phyloP scores from a whole-genome alignment of 345 rosid species.

The Populus deltoides region DNA sequence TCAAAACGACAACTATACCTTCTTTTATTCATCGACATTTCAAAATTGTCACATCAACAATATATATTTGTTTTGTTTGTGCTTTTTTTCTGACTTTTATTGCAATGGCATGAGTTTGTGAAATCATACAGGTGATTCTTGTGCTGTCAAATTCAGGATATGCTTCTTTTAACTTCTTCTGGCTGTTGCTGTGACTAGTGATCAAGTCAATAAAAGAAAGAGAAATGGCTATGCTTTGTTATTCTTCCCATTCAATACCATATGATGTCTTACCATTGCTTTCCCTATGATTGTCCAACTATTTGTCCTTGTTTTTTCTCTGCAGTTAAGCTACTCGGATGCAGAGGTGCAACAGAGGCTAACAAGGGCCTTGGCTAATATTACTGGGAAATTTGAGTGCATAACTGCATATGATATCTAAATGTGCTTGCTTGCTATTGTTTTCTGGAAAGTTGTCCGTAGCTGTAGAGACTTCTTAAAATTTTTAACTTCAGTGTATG shows the following conservation, averaged over 20 bases:
- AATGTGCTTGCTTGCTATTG: slow-evolving; percentile 28
- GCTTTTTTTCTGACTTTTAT: not conserved
- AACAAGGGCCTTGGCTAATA: slow-evolving; percentile 31
- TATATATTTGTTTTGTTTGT: no score
- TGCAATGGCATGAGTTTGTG: not conserved
- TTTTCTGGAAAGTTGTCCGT: slow-evolving; percentile 14
- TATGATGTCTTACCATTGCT: not conserved
- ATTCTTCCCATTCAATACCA: not conserved
- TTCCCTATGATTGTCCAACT: not conserved
- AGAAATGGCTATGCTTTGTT: not conserved
- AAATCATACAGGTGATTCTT: not conserved
- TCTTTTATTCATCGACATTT: not conserved
- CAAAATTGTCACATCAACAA: not conserved
- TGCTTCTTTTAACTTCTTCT: not conserved
- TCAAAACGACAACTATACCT: not conserved
- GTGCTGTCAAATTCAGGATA: not conserved
- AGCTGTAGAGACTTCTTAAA: slow-evolving; percentile 30
- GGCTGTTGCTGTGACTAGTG: not conserved
- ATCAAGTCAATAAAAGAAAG: not conserved
- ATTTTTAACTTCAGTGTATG: not conserved
- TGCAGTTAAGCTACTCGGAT: slow-evolving; percentile 44
- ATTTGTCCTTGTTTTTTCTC: not conserved
- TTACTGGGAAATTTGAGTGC: slow-evolving; percentile 36
- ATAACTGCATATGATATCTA: slow-evolving; percentile 25
- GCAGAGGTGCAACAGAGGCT: slow-evolving; percentile 28